Evolutionary conservation across 176 grass and related monocot genomes (phyloP).

Genomic region (Typha latifolia): DNA sequence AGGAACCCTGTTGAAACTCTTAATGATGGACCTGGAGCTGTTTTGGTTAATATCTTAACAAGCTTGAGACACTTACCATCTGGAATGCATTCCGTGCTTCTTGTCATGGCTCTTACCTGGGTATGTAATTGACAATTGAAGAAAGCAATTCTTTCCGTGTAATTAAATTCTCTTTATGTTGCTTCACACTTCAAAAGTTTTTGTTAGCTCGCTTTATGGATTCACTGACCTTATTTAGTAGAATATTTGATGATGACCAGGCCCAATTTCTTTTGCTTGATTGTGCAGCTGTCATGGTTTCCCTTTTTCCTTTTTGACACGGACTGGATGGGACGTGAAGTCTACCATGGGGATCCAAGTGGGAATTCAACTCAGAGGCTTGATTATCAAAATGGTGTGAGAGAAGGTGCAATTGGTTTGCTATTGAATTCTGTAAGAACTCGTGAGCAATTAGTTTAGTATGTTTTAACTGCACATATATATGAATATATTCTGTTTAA

Average conservation of each 20-base stretch:
- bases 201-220: not conserved
- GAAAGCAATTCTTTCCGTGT: not conserved
- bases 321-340: constrained; percentile 99
- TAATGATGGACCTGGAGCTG: constrained; percentile 83
- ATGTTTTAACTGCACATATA: constrained; percentile 3
- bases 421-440: constrained; percentile 99
- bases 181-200: not conserved
- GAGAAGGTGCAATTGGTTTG: constrained; percentile 99
- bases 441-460: constrained; percentile 14
- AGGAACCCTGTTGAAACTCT: constrained; percentile 33
- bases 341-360: constrained; percentile 88
- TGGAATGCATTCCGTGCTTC: constrained; percentile 89
- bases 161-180: no score
- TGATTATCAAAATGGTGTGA: constrained; percentile 74
- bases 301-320: constrained; percentile 99
- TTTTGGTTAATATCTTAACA: constrained; percentile 93
- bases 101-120: constrained; percentile 98
- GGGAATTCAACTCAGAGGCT: constrained; percentile 49
- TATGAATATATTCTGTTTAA: no score
- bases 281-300: constrained; percentile 87
- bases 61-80: constrained; percentile 90
- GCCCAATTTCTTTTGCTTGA: constrained; percentile 11
- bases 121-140: constrained; percentile 29
- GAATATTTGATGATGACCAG: not conserved
- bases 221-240: not conserved